phyloP scores from a whole-genome alignment of 2,329 filamentous ascomycete species.

The Diplodia scrobiculata region DNA sequence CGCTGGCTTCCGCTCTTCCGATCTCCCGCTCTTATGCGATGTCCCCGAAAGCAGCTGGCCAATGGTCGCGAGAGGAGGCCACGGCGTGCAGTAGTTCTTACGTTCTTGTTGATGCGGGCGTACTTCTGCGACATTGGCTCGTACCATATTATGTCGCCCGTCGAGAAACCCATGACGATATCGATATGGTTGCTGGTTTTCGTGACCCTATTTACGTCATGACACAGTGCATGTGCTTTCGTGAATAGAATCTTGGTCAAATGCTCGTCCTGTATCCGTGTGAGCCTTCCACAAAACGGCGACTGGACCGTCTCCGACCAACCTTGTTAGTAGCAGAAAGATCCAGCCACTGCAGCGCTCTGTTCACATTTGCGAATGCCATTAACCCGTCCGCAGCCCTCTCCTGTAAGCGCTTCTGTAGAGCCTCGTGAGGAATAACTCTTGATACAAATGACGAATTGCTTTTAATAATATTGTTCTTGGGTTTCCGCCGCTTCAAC shows the following conservation, averaged over 20 bases:
- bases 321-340: slow-evolving; percentile 73
- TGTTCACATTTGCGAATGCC: slow-evolving; percentile 92
- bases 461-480: slow-evolving; percentile 97
- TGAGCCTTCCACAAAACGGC: not conserved
- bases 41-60: not conserved
- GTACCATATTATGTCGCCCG: slow-evolving; percentile 97
- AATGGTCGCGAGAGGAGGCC: slow-evolving; percentile 2
- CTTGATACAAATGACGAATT: slow-evolving; percentile 98
- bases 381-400: slow-evolving; percentile 77
- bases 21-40: not conserved
- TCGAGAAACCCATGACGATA: slow-evolving; percentile 92
- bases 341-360: slow-evolving; percentile 95
- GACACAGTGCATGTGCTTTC: slow-evolving; percentile 90
- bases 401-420: slow-evolving; percentile 78
- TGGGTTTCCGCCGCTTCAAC: slow-evolving; percentile 83
- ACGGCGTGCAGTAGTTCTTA: slow-evolving; percentile 44
- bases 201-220: slow-evolving; percentile 84
- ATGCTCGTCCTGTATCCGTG: slow-evolving; percentile 68
- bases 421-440: slow-evolving; percentile 83
- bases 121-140: slow-evolving; percentile 97
- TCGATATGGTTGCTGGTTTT: slow-evolving; percentile 81
- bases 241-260: slow-evolving; percentile 96
- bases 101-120: slow-evolving; percentile 92
- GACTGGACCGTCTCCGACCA: slow-evolving; percentile 14
- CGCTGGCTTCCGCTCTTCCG: slow-evolving; percentile 1